Conservation (phyloP, 805 yeast species). For the Candida lessepsii region DNA sequence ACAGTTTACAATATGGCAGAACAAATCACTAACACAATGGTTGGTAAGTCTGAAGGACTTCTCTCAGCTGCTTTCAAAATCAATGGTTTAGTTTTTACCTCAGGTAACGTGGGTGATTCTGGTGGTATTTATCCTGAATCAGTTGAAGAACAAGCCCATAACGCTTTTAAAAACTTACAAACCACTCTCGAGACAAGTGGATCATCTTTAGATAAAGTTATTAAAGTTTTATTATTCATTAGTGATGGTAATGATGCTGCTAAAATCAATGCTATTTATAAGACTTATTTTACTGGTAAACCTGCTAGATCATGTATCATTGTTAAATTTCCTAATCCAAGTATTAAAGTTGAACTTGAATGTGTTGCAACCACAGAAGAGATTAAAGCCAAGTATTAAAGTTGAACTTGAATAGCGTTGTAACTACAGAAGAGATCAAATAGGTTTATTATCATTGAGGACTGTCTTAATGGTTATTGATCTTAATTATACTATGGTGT, state of each 20-base stretch:
- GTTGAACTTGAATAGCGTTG: conserved; percentile 51
- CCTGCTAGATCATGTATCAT: conserved; percentile 53
- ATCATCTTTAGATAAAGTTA: conserved; percentile 39
- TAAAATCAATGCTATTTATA: conserved; percentile 43
- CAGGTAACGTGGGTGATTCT: conserved; percentile 23
- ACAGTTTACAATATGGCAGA: not conserved
- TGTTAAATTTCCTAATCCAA: conserved; percentile 47
- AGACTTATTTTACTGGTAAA: conserved; percentile 38
- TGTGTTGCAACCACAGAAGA: conserved; percentile 30
- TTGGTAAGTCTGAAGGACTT: conserved; percentile 5
- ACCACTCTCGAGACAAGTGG: conserved; percentile 41
- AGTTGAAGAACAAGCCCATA: conserved; percentile 42
- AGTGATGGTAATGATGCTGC: conserved; percentile 38
- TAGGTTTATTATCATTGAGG: too few species aligned
- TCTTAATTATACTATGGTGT: too few species aligned
- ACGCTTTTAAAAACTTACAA: conserved; percentile 40
- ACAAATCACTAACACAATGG: not conserved
- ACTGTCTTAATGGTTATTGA: too few species aligned
- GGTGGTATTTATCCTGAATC: conserved; percentile 32
- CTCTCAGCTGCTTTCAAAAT: conserved; percentile 13
- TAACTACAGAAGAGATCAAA: conserved; percentile 13
- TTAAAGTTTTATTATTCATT: conserved; percentile 49
- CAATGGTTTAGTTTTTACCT: conserved; percentile 20
- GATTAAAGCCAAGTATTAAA: conserved; percentile 27
- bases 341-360: conserved; percentile 48